Conservation (phyloP, 805 yeast genomes). For the Sugiyamaella americana region DNA sequence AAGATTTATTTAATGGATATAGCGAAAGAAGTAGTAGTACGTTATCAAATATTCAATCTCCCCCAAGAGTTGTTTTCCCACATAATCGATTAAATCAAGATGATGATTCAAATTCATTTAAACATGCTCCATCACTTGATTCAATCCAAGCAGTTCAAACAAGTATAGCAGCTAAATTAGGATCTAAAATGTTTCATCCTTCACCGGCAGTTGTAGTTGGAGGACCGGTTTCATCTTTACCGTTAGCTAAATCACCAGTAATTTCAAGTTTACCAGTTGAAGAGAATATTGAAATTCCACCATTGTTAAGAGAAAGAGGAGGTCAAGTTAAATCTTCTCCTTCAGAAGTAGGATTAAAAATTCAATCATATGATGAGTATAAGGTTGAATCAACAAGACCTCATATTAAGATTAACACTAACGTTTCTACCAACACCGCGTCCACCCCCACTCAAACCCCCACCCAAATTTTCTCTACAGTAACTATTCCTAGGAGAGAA, state of each 20-base stretch:
- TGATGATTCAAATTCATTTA: not conserved
- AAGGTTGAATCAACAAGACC: constrained; percentile 1
- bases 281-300: constrained; percentile 7
- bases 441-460: not conserved
- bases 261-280: constrained; percentile 13
- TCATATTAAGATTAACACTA: not conserved
- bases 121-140: constrained; percentile 7
- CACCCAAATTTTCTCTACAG: not conserved
- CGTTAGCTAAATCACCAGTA: constrained; percentile 15
- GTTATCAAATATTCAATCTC: not conserved
- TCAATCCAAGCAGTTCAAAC: constrained; percentile 13
- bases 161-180: constrained; percentile 7
- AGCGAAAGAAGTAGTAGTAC: constrained; percentile 7
- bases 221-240: constrained; percentile 6
- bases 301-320: constrained; percentile 6
- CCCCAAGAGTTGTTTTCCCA: constrained; percentile 18
- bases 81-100: not conserved
- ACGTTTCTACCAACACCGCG: not conserved
- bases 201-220: not conserved
- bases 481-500: constrained; percentile 3
- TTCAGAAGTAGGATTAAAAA: not conserved
- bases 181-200: not conserved
- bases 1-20: constrained; percentile 6
- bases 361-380: not conserved
- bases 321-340: too few species aligned